Evolutionary conservation across 495 filamentous ascomycete species (phyloP).

Genomic region (Sordaria brevicollis): DNA sequence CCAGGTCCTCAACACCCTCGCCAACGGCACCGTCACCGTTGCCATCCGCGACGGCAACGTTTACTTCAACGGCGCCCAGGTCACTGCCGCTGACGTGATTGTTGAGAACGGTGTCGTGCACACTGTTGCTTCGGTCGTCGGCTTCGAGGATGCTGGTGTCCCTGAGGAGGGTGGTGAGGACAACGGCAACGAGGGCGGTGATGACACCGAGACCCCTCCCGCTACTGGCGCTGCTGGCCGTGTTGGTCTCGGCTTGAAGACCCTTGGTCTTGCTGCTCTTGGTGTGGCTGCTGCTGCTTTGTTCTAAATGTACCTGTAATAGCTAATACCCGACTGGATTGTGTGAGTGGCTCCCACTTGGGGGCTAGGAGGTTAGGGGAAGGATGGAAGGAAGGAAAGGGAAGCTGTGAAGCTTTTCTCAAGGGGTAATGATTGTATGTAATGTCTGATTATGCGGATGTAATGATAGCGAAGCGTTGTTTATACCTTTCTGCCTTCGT

Average conservation of each 20-base stretch:
- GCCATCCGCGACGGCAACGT: constrained; percentile 13
- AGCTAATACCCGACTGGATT: background rate
- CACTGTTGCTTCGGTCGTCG: constrained; percentile 21
- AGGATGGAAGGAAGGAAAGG: background rate
- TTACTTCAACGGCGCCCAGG: constrained; percentile 26
- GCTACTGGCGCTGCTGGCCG: background rate
- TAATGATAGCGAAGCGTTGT: background rate
- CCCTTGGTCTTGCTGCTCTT: background rate
- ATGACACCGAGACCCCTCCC: background rate
- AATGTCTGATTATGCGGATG: background rate
- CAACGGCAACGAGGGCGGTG: too few relatives aligned
- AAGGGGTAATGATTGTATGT: background rate
- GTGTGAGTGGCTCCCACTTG: background rate
- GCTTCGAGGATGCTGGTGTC: background rate
- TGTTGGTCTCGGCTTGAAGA: background rate
- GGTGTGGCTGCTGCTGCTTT: background rate
- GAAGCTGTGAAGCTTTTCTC: background rate
- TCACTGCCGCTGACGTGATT: constrained; percentile 21
- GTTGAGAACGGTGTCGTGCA: constrained; percentile 29
- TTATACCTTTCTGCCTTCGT: background rate
- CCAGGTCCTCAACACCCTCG: constrained; percentile 16
- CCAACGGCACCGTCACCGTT: constrained; percentile 19
- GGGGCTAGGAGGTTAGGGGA: background rate
- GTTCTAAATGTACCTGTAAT: background rate
- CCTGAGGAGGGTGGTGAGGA: too few relatives aligned